Percentiles rank a stretch among this genome's conserved stretches.
Conservation (phyloP, 2,329 filamentous ascomycete species). For the Fusarium sp. region DNA sequence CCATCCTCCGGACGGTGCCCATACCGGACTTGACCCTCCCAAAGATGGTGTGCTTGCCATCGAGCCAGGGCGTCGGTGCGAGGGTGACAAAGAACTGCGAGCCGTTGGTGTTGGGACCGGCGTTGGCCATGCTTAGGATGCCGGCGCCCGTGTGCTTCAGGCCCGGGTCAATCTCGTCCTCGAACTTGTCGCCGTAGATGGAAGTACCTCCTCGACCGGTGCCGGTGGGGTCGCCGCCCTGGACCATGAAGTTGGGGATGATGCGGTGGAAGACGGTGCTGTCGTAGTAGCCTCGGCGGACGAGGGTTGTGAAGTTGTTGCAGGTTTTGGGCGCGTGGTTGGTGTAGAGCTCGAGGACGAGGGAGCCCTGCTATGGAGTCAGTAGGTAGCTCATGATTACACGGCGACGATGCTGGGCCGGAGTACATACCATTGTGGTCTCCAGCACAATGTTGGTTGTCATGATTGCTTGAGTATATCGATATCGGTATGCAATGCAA, state of each 20-base stretch:
- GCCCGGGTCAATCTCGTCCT: slow-evolving; percentile 85
- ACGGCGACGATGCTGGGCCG: not conserved
- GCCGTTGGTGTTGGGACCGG: slow-evolving; percentile 92
- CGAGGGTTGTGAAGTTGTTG: slow-evolving; percentile 88
- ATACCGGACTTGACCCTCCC: slow-evolving; percentile 90
- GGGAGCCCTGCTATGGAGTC: slow-evolving; percentile 74
- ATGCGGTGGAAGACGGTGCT: slow-evolving; percentile 91
- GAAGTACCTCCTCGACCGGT: slow-evolving; percentile 90
- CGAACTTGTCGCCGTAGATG: slow-evolving; percentile 95
- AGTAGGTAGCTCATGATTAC: not conserved
- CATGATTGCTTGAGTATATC: slow-evolving; percentile 65
- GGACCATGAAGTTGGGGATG: slow-evolving; percentile 96
- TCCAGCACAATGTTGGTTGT: slow-evolving; percentile 85
- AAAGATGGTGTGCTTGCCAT: slow-evolving; percentile 98
- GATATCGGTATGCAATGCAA: not conserved
- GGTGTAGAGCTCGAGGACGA: slow-evolving; percentile 92
- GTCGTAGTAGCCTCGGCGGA: slow-evolving; percentile 90
- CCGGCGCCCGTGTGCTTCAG: slow-evolving; percentile 95
- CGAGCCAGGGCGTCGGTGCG: slow-evolving; percentile 94
- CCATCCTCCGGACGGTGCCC: slow-evolving; percentile 88
- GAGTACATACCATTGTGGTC: slow-evolving; percentile 81
- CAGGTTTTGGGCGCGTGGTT: slow-evolving; percentile 91
- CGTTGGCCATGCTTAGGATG: slow-evolving; percentile 97
- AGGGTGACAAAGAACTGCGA: slow-evolving; percentile 97
- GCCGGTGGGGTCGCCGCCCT: slow-evolving; percentile 94